Conservation (phyloP, 257 asterid genomes). For the Ligustrum vulgare region DNA sequence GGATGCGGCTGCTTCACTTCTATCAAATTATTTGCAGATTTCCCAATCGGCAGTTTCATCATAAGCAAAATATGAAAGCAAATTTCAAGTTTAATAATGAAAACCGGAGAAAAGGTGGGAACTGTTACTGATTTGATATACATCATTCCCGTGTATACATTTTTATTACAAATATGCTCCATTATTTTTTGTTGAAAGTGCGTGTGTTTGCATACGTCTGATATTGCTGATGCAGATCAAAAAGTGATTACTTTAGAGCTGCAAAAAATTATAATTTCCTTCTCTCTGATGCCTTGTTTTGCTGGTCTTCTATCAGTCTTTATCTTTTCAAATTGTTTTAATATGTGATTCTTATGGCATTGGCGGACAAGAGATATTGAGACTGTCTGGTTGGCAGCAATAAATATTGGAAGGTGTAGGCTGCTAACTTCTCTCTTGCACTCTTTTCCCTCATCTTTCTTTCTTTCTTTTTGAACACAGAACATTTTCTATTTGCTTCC, state of each 20-base stretch:
- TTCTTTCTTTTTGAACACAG: neutral
- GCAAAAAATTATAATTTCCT: neutral
- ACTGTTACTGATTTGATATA: conserved; percentile 1
- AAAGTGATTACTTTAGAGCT: neutral
- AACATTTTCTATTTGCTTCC: neutral
- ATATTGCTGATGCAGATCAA: neutral
- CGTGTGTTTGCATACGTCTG: neutral
- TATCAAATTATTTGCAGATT: conserved; percentile 38
- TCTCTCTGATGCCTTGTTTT: neutral
- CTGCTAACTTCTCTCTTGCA: neutral
- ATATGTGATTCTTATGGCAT: neutral
- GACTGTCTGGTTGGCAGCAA: neutral
- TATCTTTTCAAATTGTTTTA: neutral
- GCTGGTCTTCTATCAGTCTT: neutral
- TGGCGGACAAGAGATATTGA: neutral
- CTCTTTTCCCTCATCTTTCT: neutral
- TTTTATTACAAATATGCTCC: neutral
- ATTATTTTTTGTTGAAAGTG: neutral
- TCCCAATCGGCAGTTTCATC: conserved; percentile 42
- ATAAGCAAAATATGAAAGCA: conserved; percentile 46
- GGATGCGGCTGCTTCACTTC: conserved; percentile 22
- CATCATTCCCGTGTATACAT: neutral
- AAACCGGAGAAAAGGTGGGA: conserved; percentile 57
- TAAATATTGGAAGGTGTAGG: neutral
- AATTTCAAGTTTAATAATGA: conserved; percentile 48